These are phyloP conservation scores for Thraustochytrium striatum DNA, from an alignment of 352 stramenopile species.

Conservation along the genomic window DNA sequence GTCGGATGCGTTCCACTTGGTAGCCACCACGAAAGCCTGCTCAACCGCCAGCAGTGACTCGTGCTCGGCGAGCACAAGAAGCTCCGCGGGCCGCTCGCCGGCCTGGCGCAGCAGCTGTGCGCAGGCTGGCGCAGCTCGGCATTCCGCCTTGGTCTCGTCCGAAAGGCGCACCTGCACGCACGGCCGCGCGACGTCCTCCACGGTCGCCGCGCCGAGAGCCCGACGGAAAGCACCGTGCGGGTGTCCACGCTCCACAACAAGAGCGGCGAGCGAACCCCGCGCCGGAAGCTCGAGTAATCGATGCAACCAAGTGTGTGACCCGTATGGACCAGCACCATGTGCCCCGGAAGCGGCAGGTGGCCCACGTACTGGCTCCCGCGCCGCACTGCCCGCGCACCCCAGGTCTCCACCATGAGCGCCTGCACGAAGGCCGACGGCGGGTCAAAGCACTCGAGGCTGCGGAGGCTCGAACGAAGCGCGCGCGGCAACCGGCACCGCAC, in stretches of 20 bases:
- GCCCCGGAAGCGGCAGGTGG: background rate
- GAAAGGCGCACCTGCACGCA: background rate
- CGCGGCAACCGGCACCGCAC: constrained; percentile 67
- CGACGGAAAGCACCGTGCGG: background rate
- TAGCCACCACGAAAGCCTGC: background rate
- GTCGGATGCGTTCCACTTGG: background rate
- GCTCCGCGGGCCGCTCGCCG: background rate
- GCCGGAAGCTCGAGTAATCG: constrained; percentile 22
- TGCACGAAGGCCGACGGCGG: constrained; percentile 21
- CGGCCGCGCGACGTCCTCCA: background rate
- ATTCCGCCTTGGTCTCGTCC: background rate
- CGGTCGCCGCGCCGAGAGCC: no score
- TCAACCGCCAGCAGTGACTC: background rate
- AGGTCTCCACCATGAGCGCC: constrained; percentile 2
- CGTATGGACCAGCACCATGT: background rate
- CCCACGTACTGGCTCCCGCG: background rate
- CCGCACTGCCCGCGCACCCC: background rate
- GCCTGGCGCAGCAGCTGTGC: background rate
- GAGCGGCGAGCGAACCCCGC: background rate
- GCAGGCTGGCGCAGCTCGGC: background rate
- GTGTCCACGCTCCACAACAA: constrained; percentile 29
- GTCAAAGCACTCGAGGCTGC: background rate
- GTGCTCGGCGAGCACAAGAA: background rate
- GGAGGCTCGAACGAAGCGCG: background rate
- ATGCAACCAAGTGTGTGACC: constrained; percentile 12